Evolutionary conservation across 2,329 filamentous ascomycete genomes (phyloP).

Genomic region (Fusarium papillatum): DNA sequence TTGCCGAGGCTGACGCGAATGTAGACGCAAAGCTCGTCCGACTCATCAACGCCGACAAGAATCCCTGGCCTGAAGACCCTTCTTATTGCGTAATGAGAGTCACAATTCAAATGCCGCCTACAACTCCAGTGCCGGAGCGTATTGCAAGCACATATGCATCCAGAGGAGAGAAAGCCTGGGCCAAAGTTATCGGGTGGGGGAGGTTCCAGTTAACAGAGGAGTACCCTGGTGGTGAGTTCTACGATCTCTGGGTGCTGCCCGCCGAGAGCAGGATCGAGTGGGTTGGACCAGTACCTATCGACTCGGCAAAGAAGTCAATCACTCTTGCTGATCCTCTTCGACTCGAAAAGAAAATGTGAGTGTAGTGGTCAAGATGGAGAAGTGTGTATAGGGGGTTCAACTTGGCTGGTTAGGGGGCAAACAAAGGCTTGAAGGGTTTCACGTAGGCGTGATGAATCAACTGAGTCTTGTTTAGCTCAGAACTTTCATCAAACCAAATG

Average conservation of each 20-base stretch:
- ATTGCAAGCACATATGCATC: not conserved
- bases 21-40: not conserved
- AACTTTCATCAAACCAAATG: not conserved
- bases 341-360: not conserved
- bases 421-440: not conserved
- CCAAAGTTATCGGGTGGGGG: conserved; percentile 3
- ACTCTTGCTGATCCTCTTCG: not conserved
- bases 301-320: not conserved
- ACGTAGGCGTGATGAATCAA: not conserved
- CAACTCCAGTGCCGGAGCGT: no score
- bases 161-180: not conserved
- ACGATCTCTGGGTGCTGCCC: not conserved
- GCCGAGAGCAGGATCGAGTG: not conserved
- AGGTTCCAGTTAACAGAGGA: conserved; percentile 21
- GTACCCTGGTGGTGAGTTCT: conserved; percentile 20
- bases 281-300: not conserved
- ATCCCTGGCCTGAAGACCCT: conserved; percentile 6
- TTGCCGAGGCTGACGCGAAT: not conserved
- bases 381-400: not conserved
- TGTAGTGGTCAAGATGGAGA: not conserved
- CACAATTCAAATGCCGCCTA: conserved; percentile 6
- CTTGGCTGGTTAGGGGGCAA: not conserved
- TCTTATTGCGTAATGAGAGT: conserved; percentile 3
- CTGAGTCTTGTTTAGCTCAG: not conserved
- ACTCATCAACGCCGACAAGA: not conserved